Evolutionary conservation across 2,329 filamentous ascomycete genomes (phyloP).

Genomic region (Blumeria graminis): DNA sequence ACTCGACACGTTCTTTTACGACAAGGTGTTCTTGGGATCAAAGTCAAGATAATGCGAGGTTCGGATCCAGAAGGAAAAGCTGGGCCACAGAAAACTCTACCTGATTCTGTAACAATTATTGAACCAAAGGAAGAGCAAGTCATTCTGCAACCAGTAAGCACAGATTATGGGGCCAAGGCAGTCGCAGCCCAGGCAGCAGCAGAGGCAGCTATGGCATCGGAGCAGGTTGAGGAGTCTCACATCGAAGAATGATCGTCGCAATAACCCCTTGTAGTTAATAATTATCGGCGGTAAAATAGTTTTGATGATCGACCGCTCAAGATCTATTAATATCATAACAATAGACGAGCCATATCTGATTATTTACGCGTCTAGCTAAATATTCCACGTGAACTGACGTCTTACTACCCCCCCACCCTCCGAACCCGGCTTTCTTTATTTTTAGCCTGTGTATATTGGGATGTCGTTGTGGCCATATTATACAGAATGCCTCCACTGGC

Average conservation of each 20-base stretch:
- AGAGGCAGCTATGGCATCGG: conserved; percentile 29
- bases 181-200: conserved; percentile 42
- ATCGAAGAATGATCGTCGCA: conserved; percentile 15
- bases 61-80: conserved; percentile 98
- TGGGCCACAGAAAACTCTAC: conserved; percentile 88
- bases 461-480: too few species aligned
- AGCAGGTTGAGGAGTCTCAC: conserved; percentile 27
- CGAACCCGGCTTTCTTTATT: too few species aligned
- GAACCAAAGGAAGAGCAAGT: conserved; percentile 99
- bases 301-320: too few species aligned
- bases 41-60: conserved; percentile 99
- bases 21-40: conserved; percentile 99
- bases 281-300: too few species aligned
- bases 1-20: conserved; percentile 98
- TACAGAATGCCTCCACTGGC: too few species aligned
- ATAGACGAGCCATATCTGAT: too few species aligned
- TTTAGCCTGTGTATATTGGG: too few species aligned
- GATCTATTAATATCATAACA: too few species aligned
- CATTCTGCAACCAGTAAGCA: conserved; percentile 82
- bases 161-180: conserved; percentile 96
- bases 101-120: conserved; percentile 97
- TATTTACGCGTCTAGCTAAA: too few species aligned
- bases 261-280: conserved; percentile 2
- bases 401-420: too few species aligned
- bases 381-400: too few species aligned